Evolutionary conservation across 2,329 filamentous ascomycete genomes (phyloP).

Genomic region (Plenodomus biglobosus): DNA sequence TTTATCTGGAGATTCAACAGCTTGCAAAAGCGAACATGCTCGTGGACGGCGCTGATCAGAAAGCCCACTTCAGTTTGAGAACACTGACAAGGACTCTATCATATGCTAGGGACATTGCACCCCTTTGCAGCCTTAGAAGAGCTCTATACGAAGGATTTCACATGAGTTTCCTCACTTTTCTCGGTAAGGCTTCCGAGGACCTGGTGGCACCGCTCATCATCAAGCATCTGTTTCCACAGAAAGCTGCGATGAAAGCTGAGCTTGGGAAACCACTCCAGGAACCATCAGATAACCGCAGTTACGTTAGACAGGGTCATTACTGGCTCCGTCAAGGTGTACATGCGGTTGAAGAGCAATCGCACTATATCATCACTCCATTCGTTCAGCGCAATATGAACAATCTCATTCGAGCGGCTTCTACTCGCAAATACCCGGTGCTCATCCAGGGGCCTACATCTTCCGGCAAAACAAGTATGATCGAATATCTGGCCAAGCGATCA

Average conservation of each 20-base stretch:
- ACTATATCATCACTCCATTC: constrained; percentile 97
- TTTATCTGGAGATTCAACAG: constrained; percentile 86
- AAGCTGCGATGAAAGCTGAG: constrained; percentile 69
- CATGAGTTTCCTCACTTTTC: constrained; percentile 93
- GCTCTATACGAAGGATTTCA: constrained; percentile 93
- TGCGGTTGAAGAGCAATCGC: constrained; percentile 68
- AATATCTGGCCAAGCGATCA: constrained; percentile 93
- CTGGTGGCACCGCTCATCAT: constrained; percentile 78
- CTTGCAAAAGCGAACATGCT: constrained; percentile 79
- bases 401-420: constrained; percentile 89
- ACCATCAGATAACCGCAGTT: constrained; percentile 73
- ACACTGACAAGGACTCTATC: constrained; percentile 87
- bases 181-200: constrained; percentile 79
- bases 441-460: constrained; percentile 96
- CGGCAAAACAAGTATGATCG: constrained; percentile 99
- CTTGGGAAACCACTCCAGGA: constrained; percentile 76
- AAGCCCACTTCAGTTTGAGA: constrained; percentile 94
- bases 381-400: constrained; percentile 95
- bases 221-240: constrained; percentile 73
- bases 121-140: constrained; percentile 80
- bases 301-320: constrained; percentile 86
- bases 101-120: constrained; percentile 82
- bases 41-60: constrained; percentile 93
- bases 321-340: constrained; percentile 81
- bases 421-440: constrained; percentile 85